Evolutionary conservation across 2,329 filamentous ascomycete species (phyloP).

Genomic region (Thielaviopsis punctulata): DNA sequence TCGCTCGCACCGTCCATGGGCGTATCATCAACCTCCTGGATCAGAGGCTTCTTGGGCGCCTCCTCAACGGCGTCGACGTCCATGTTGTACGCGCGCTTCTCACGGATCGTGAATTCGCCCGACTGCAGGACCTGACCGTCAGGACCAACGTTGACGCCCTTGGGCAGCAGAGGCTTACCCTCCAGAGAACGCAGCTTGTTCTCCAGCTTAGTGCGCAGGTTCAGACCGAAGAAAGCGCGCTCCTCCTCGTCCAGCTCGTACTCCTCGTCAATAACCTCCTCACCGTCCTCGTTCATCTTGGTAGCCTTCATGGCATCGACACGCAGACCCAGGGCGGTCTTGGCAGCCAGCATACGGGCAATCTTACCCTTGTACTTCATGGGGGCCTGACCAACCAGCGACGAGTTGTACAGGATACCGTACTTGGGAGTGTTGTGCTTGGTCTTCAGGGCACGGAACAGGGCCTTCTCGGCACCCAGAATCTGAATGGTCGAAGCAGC

Average conservation of each 20-base stretch:
- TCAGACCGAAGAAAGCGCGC: slow-evolving; percentile 62
- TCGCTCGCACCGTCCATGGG: slow-evolving; percentile 20
- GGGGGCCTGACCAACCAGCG: slow-evolving; percentile 87
- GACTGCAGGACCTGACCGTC: slow-evolving; percentile 47
- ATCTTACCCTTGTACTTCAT: slow-evolving; percentile 99
- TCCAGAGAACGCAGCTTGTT: slow-evolving; percentile 62
- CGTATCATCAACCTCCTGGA: slow-evolving; percentile 29
- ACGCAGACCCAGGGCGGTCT: slow-evolving; percentile 81
- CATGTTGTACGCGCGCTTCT: slow-evolving; percentile 83
- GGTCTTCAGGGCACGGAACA: slow-evolving; percentile 96
- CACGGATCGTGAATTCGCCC: slow-evolving; percentile 80
- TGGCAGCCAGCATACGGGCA: slow-evolving; percentile 85
- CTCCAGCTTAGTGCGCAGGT: slow-evolving; percentile 56
- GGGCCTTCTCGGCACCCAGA: slow-evolving; percentile 92
- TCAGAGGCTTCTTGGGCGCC: slow-evolving; percentile 26
- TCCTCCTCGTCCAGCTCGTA: slow-evolving; percentile 74
- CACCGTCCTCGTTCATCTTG: slow-evolving; percentile 50
- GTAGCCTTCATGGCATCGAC: slow-evolving; percentile 59
- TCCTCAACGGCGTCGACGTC: slow-evolving; percentile 68
- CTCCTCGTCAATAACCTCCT: slow-evolving; percentile 41
- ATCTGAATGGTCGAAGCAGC: slow-evolving; percentile 95
- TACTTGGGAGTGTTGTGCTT: slow-evolving; percentile 99
- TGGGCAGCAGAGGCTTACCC: slow-evolving; percentile 71
- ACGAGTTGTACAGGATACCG: slow-evolving; percentile 83
- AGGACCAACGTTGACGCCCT: slow-evolving; percentile 57